A percentile compares a stretch with the other conserved stretches of the same genome.
Conservation (phyloP, 306 rosid genomes). For the Acacia acuminata region DNA sequence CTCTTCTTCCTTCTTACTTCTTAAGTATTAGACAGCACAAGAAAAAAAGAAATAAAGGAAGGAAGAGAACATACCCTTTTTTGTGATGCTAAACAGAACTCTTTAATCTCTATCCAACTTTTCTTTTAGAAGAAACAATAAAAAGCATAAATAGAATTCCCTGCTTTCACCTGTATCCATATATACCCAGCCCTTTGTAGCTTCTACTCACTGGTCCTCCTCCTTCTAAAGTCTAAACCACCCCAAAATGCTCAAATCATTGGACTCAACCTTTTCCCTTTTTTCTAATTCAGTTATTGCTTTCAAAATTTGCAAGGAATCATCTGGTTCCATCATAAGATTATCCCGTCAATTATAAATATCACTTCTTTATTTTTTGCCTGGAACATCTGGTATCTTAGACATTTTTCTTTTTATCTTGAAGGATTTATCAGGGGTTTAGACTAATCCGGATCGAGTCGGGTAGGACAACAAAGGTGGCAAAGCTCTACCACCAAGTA, state of each 20-base stretch:
- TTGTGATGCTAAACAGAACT: conserved; percentile 16
- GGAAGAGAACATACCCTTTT: conserved; percentile 10
- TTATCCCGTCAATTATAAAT: background rate
- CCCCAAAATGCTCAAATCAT: conserved; percentile 29
- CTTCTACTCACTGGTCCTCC: conserved; percentile 31
- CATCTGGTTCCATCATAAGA: background rate
- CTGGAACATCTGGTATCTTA: too few species aligned
- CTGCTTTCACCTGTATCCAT: conserved; percentile 30
- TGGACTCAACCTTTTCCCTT: background rate
- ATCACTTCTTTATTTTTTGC: background rate
- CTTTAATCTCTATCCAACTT: conserved; percentile 17
- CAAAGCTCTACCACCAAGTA: too few species aligned
- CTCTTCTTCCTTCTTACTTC: conserved; percentile 2
- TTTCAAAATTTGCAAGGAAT: background rate
- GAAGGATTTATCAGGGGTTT: too few species aligned
- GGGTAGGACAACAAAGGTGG: fast-evolving
- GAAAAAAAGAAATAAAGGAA: background rate
- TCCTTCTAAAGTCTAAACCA: conserved; percentile 24
- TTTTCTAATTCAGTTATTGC: background rate
- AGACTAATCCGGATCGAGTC: too few species aligned
- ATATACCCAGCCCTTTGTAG: conserved; percentile 16
- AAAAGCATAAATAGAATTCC: conserved; percentile 24
- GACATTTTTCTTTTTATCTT: too few species aligned
- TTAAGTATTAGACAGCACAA: background rate
- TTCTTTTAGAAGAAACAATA: conserved; percentile 33